These are phyloP conservation scores for Eucommia ulmoides DNA, from an alignment of 257 asterid species.

Conservation along the genomic window DNA sequence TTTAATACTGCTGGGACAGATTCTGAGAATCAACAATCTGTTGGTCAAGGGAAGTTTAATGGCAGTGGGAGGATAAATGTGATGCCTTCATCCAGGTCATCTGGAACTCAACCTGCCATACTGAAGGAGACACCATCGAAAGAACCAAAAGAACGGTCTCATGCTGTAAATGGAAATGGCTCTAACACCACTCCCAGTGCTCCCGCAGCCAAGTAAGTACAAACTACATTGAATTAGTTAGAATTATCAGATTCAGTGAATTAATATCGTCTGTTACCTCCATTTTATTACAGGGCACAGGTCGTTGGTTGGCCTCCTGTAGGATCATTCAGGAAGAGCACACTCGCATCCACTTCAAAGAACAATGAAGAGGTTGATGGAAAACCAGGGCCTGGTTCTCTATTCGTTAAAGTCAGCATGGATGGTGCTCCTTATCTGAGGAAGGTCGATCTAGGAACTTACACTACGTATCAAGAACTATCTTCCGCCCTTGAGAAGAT, in stretches of 20 bases:
- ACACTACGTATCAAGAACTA: slow-evolving; percentile 54
- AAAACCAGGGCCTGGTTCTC: slow-evolving; percentile 57
- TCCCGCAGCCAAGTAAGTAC: slow-evolving; percentile 73
- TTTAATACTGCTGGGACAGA: slow-evolving; percentile 33
- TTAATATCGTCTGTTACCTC: neutral
- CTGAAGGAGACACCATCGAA: slow-evolving; percentile 30
- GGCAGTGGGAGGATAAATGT: slow-evolving; percentile 24
- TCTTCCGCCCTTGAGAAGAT: slow-evolving; percentile 81
- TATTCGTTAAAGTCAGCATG: slow-evolving; percentile 88
- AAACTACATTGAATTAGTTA: neutral
- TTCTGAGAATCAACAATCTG: slow-evolving; percentile 22
- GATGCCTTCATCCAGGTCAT: slow-evolving; percentile 20
- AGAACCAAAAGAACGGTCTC: slow-evolving; percentile 19
- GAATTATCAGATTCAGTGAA: neutral
- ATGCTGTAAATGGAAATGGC: slow-evolving; percentile 12
- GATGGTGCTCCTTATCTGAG: slow-evolving; percentile 89
- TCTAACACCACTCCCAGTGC: slow-evolving; percentile 30
- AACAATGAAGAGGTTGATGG: slow-evolving; percentile 65
- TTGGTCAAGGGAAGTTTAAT: slow-evolving; percentile 18
- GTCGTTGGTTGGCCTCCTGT: slow-evolving; percentile 97
- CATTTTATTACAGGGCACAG: slow-evolving; percentile 41
- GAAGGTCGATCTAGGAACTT: slow-evolving; percentile 78
- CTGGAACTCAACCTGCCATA: slow-evolving; percentile 20
- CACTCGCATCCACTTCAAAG: slow-evolving; percentile 57
- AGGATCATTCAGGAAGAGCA: slow-evolving; percentile 66